These are phyloP conservation scores for Pezicula radicicola DNA, from an alignment of 2,329 filamentous ascomycete species.

Conservation along the genomic window DNA sequence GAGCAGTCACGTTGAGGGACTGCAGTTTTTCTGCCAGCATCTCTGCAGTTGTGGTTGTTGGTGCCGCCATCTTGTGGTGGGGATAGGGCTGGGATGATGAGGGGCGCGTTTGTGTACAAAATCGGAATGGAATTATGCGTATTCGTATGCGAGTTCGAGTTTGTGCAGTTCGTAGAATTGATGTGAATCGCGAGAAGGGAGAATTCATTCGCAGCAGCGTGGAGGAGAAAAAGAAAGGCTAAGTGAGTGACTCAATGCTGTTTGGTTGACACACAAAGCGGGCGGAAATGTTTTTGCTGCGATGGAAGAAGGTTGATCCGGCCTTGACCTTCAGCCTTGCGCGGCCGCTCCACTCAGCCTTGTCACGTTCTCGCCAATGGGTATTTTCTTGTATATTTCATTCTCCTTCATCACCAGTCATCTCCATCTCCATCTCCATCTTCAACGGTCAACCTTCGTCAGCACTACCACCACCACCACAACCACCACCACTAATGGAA, in stretches of 20 bases:
- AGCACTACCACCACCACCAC: too few relatives aligned
- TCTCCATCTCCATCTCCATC: too few relatives aligned
- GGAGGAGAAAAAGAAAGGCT: conserved; percentile 2
- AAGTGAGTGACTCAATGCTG: conserved; percentile 1
- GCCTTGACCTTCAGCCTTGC: neutral
- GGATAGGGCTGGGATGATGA: conserved; percentile 6
- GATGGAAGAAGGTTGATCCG: neutral
- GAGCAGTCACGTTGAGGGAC: conserved; percentile 19
- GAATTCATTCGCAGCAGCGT: conserved; percentile 20
- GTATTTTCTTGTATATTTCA: too few relatives aligned
- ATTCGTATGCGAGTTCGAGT: conserved; percentile 8
- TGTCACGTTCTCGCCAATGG: too few relatives aligned
- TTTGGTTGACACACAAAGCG: neutral
- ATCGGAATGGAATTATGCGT: conserved; percentile 3
- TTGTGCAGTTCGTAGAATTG: conserved; percentile 3
- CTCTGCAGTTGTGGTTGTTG: conserved; percentile 6
- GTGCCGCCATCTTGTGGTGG: conserved; percentile 18
- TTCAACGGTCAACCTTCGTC: too few relatives aligned
- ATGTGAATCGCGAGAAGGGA: conserved; percentile 13
- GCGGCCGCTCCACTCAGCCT: neutral
- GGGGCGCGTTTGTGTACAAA: conserved; percentile 6
- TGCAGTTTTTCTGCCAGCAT: conserved; percentile 23
- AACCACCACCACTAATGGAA: too few relatives aligned
- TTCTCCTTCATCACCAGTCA: too few relatives aligned
- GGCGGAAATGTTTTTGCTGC: neutral